Evolutionary conservation across 1,284 basidiomycete species (phyloP).

Genomic region (Rhodotorula sp.): DNA sequence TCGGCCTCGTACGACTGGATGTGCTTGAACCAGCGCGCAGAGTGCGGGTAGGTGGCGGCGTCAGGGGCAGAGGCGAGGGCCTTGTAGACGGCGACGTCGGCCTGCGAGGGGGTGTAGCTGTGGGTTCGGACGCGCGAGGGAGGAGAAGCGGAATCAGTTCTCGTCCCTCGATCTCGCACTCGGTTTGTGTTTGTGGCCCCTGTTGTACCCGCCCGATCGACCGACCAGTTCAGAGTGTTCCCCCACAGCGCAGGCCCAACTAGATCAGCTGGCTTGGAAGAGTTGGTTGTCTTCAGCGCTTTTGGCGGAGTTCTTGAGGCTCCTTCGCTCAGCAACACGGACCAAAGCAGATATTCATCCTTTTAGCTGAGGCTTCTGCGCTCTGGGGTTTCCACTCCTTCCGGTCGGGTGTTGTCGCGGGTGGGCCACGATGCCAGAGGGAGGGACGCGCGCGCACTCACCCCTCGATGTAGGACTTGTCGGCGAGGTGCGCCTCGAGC

Average conservation of each 20-base stretch:
- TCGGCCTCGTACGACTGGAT: constrained; percentile 82
- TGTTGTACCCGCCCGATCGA: background rate
- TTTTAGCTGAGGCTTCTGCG: constrained; percentile 24
- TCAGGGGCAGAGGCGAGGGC: constrained; percentile 64
- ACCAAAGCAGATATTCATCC: constrained; percentile 89
- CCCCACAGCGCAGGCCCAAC: too few relatives aligned
- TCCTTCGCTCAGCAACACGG: constrained; percentile 87
- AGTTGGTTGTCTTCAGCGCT: constrained; percentile 66
- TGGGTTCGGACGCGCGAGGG: background rate
- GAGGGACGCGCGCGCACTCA: constrained; percentile 55
- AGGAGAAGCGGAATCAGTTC: background rate
- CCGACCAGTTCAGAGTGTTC: background rate
- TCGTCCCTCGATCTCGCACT: background rate
- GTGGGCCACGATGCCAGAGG: background rate
- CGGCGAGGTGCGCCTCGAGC: constrained; percentile 74
- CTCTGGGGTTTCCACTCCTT: too few relatives aligned
- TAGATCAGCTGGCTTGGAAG: constrained; percentile 80
- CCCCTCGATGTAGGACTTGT: constrained; percentile 88
- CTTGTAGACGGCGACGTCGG: constrained; percentile 93
- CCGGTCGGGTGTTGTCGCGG: background rate
- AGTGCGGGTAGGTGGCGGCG: constrained; percentile 69
- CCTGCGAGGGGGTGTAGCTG: constrained; percentile 92
- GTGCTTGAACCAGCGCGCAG: constrained; percentile 90
- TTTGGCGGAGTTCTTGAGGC: constrained; percentile 87
- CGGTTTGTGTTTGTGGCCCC: too few relatives aligned